Evolutionary conservation across 345 rosid species (phyloP).

Genomic region (Raphanus raphanistrum): DNA sequence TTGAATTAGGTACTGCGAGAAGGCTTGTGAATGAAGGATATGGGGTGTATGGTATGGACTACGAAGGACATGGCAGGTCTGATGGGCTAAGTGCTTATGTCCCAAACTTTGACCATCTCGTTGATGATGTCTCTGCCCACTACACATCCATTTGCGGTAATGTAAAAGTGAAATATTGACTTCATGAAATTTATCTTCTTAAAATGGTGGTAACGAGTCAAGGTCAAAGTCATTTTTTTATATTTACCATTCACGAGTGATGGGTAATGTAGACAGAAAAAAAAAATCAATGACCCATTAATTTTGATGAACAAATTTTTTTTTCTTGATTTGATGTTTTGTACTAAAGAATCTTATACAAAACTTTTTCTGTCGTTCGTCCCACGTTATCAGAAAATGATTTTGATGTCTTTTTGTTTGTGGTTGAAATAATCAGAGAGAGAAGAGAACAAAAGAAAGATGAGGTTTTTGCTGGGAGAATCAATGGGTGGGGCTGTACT

Average conservation of each 20-base stretch:
- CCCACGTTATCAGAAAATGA: background rate
- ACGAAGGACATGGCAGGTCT: slow-evolving; percentile 94
- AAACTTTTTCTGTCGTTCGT: background rate
- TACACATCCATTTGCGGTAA: slow-evolving; percentile 63
- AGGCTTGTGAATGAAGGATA: slow-evolving; percentile 68
- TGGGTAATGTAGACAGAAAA: background rate
- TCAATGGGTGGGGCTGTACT: slow-evolving; percentile 93
- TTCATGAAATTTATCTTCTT: background rate
- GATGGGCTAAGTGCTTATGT: slow-evolving; percentile 56
- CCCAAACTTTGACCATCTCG: slow-evolving; percentile 55
- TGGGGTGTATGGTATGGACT: slow-evolving; percentile 80
- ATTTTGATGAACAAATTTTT: background rate
- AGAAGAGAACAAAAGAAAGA: slow-evolving; percentile 58
- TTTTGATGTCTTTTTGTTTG: background rate
- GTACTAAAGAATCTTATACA: background rate
- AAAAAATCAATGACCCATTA: background rate
- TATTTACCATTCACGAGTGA: background rate
- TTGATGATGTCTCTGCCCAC: slow-evolving; percentile 60
- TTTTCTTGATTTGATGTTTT: background rate
- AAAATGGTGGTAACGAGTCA: background rate
- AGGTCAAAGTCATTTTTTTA: background rate
- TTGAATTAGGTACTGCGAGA: slow-evolving; percentile 61
- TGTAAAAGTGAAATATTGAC: background rate
- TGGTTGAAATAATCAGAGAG: slow-evolving; percentile 46
- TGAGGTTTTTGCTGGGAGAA: slow-evolving; percentile 76